Evolutionary conservation across 306 rosid genomes (phyloP), one percentile per base, ranked within the genome.

Genomic region (Myrica gale): DNA sequence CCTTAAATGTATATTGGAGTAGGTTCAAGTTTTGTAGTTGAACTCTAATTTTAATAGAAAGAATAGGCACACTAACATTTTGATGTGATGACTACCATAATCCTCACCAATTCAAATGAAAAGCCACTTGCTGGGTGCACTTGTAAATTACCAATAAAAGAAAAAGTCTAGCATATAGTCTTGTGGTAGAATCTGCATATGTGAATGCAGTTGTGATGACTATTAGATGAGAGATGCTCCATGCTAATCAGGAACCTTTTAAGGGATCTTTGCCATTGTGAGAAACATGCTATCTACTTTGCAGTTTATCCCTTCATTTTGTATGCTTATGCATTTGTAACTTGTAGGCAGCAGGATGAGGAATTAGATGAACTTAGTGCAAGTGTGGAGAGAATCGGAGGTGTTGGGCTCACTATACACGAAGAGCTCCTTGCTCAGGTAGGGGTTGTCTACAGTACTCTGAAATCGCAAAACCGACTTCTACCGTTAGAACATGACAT

Each of bases 381-480:
- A 55, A 92, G 98, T 67, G 97, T 92, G 81, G 93, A 86, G 78
- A 88, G 94, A 86, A 92, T 96, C 74, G 99, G 99, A 71, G 97
- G 96, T 76, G 98, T 96, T 72, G 98, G 99, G 76, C 97, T 96
- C 79, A 96, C 98, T 0, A 92, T 96, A 85, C 98, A 92, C 62
- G 98, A 96, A 65, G 99, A 92, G 84, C 98, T 96, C 78, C 74
- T 82, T 7, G 89, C 88, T 43, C 99, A 96, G 94, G 99, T 96
- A 85, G 71, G 77, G 69, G 66, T 67, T 75, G 80, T 70, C 53
- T 67, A 23, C 57, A 43, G 60, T 76, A 23, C 63, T 69, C 17
- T 73, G 42, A 66, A 17, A 11, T 72, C 51, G 37, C 37, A 32
- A 32, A 32, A 32, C 37, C 61, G 42, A 57, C 19, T 1, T 5